Evolutionary conservation across 306 rosid species (phyloP).

Genomic region (Cucurbita argyrosperma): DNA sequence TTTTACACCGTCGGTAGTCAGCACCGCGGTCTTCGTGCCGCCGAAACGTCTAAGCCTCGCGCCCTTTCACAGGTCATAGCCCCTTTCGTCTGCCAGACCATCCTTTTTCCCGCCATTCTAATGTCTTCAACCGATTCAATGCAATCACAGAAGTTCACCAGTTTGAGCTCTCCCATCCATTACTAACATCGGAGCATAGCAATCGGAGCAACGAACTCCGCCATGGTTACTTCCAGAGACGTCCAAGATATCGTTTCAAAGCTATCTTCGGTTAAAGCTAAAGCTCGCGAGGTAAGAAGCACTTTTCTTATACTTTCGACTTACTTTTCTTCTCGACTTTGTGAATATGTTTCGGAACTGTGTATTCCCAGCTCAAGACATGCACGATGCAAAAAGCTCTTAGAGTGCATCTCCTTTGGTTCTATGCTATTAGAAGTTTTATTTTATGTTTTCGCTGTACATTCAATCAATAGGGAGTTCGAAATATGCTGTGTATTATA

Average conservation of each 20-base stretch:
- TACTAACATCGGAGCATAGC: neutral
- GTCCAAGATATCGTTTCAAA: constrained; percentile 56
- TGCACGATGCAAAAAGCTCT: neutral
- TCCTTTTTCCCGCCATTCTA: constrained; percentile 25
- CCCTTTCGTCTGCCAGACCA: neutral
- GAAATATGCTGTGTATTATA: neutral
- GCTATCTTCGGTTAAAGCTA: constrained; percentile 74
- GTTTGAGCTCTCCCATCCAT: neutral
- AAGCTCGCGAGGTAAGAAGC: constrained; percentile 58
- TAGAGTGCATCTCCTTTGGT: neutral
- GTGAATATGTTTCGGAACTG: constrained; percentile 2
- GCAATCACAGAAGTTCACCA: constrained; percentile 6
- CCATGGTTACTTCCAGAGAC: constrained; percentile 56
- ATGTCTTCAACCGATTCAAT: constrained; percentile 9
- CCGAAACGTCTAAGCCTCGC: neutral
- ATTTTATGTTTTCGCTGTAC: neutral
- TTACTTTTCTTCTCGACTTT: neutral
- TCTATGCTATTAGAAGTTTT: neutral
- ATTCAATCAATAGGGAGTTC: neutral
- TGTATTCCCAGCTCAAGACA: neutral
- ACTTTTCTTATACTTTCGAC: neutral
- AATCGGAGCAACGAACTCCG: constrained; percentile 13
- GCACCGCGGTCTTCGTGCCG: neutral
- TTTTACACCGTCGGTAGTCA: neutral
- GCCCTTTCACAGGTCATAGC: neutral